Base-by-base conservation (phyloP, 306 rosid species). In the Luffa aegyptiaca region DNA sequence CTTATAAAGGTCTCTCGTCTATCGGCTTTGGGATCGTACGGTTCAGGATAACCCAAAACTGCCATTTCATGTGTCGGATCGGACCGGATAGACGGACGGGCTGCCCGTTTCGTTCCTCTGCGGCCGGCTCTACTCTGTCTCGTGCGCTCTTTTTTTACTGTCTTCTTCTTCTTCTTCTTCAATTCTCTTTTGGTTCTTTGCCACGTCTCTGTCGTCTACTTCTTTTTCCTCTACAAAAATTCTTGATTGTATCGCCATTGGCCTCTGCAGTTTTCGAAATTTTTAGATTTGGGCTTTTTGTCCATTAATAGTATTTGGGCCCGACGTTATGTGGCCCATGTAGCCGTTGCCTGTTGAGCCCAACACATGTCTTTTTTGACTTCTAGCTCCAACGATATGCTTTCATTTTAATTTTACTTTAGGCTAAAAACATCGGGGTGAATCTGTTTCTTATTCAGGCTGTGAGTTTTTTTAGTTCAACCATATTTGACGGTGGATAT, bases 21-120 rank as follows among this genome's bases (percentile, higher is more conserved):
- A 46, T 71, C 76, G 36, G 17, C 75, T 18, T 68, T 44, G 1
- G 52, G 80, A 89, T 85, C 87, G 80, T 45, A 87, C 94, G 94
- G 87, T 75, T 33, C 73, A 45, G 35, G 46, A 86, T 59, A 21
- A 65, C 70, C 78, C 68, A 53, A 76, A 84, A 74, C 78, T 82
- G 81, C 18, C 63, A 76, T 77, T 74, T 61, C 26, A 49, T 76
- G 79, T 35, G 62, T 61, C 81, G 55, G 61, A 76, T 72, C 49
- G 33, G 51, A 36, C n/a, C 42, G 46, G 46, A n/a, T 8, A 2
- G 31, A 36, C 48, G 10, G 35, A 1, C 57, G 56, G 72, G 2
- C 37, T 33, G 44, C n/a, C 46, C 11, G 58, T 36, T 11, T 5
- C 8, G 51, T 26, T 78, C 81, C 59, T 31, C 35, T 44, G 41